These are phyloP conservation scores for Mycena sanguinolenta DNA, from an alignment of 768 basidiomycete genomes.

Conservation along the genomic window DNA sequence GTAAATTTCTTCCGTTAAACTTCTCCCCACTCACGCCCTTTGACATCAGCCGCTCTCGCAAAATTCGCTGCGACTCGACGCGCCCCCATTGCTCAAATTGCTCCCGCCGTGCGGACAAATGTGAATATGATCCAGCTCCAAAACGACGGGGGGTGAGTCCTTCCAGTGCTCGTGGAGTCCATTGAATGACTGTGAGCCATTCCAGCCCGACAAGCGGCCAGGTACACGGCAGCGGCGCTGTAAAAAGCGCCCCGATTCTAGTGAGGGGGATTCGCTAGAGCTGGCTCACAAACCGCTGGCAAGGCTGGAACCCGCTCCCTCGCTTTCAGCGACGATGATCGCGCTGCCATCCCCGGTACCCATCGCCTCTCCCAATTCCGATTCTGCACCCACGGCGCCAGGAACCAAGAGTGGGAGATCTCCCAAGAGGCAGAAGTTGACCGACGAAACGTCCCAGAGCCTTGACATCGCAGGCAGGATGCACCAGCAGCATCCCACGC, in stretches of 20 bases:
- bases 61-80: conserved; percentile 71
- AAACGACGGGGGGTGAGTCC: conserved; percentile 58
- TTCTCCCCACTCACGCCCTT: background rate
- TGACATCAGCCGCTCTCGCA: conserved; percentile 62
- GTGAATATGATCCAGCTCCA: conserved; percentile 67
- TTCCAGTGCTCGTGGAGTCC: too few relatives aligned
- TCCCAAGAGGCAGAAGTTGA: conserved; percentile 8
- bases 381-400: background rate
- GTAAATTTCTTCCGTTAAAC: background rate
- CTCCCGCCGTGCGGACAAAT: conserved; percentile 62
- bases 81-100: conserved; percentile 70
- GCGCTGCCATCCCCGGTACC: conserved; percentile 17
- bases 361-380: background rate
- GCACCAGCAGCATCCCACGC: background rate
- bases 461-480: conserved; percentile 5
- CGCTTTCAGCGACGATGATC: background rate
- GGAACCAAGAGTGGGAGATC: background rate
- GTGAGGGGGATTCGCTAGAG: conserved; percentile 40
- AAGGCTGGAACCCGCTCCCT: background rate
- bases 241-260: conserved; percentile 65
- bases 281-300: background rate
- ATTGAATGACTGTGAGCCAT: too few relatives aligned
- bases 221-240: conserved; percentile 70
- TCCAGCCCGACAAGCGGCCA: conserved; percentile 64
- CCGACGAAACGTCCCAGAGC: background rate